Percentiles rank a stretch among this genome's conserved stretches.
phyloP scores from a whole-genome alignment of 352 stramenopile genomes.

The Globisporangium lucens region DNA sequence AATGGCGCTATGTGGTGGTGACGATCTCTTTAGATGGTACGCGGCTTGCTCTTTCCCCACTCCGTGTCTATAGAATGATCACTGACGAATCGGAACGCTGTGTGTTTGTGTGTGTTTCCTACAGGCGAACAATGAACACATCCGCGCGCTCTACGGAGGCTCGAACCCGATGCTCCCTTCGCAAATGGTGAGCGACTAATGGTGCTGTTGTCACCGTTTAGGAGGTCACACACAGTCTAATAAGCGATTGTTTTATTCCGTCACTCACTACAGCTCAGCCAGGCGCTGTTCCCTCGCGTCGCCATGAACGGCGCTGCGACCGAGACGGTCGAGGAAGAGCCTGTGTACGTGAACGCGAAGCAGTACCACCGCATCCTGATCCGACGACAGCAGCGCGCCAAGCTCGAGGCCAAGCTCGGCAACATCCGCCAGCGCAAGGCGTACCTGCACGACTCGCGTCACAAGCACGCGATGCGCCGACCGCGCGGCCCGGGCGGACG shows the following conservation, averaged over 20 bases:
- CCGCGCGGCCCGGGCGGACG: slow-evolving; percentile 76
- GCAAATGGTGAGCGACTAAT: slow-evolving; percentile 62
- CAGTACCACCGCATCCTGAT: slow-evolving; percentile 91
- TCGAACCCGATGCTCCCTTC: slow-evolving; percentile 81
- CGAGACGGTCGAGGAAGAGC: slow-evolving; percentile 78
- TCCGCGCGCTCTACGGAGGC: slow-evolving; percentile 77
- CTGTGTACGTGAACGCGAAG: slow-evolving; percentile 90
- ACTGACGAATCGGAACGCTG: neutral
- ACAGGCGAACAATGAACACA: slow-evolving; percentile 77
- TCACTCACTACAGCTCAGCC: slow-evolving; percentile 33
- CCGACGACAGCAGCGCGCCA: slow-evolving; percentile 80
- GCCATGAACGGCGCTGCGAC: slow-evolving; percentile 27
- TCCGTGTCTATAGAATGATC: neutral
- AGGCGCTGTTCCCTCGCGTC: slow-evolving; percentile 56
- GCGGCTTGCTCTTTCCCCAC: neutral
- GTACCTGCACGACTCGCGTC: slow-evolving; percentile 84
- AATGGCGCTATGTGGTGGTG: neutral
- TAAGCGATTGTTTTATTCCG: neutral
- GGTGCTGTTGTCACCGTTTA: neutral
- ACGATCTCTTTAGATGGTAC: slow-evolving; percentile 10
- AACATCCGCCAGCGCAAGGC: slow-evolving; percentile 78
- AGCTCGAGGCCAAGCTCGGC: slow-evolving; percentile 83
- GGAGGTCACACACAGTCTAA: slow-evolving; percentile 7
- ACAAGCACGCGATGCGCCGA: slow-evolving; percentile 86
- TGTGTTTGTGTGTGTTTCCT: slow-evolving; percentile 13